Conservation (phyloP, 2,329 filamentous ascomycete species). For the Cercospora janseana region DNA sequence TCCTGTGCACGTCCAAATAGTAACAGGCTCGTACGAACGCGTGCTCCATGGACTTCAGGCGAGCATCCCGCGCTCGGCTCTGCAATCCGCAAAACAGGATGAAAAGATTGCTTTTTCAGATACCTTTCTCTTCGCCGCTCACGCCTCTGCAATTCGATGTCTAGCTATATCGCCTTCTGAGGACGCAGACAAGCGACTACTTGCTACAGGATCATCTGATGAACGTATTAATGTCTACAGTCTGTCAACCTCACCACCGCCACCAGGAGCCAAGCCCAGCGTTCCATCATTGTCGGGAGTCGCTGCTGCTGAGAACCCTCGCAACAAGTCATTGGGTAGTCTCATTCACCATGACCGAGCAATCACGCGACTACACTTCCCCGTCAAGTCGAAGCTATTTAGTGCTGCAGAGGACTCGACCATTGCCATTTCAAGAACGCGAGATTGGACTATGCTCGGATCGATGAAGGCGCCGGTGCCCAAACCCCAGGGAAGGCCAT, state of each 20-base stretch:
- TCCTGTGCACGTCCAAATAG: slow-evolving; percentile 72
- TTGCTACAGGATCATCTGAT: slow-evolving; percentile 89
- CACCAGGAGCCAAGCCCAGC: slow-evolving; percentile 60
- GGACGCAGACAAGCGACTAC: slow-evolving; percentile 70
- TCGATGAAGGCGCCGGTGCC: slow-evolving; percentile 86
- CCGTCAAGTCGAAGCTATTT: slow-evolving; percentile 81
- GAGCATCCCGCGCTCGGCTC: slow-evolving; percentile 52
- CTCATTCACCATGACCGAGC: slow-evolving; percentile 82
- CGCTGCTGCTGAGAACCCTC: slow-evolving; percentile 76
- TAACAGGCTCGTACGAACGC: slow-evolving; percentile 91
- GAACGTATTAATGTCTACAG: slow-evolving; percentile 94
- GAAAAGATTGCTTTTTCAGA: slow-evolving; percentile 69
- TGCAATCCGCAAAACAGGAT: slow-evolving; percentile 9
- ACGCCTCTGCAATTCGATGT: slow-evolving; percentile 84
- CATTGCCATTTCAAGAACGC: slow-evolving; percentile 79
- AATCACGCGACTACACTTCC: slow-evolving; percentile 77
- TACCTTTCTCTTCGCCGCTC: slow-evolving; percentile 93
- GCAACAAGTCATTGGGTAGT: slow-evolving; percentile 83
- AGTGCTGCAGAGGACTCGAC: slow-evolving; percentile 88
- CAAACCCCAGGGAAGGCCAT: slow-evolving; percentile 74
- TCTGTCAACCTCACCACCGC: slow-evolving; percentile 58
- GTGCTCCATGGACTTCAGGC: slow-evolving; percentile 87
- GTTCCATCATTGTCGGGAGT: slow-evolving; percentile 63
- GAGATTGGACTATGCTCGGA: slow-evolving; percentile 85
- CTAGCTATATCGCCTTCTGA: slow-evolving; percentile 73